Percentiles rank a stretch among this genome's conserved stretches.
Evolutionary conservation across 2,329 filamentous ascomycete species (phyloP).

Genomic region (Celoporthe dispersa): DNA sequence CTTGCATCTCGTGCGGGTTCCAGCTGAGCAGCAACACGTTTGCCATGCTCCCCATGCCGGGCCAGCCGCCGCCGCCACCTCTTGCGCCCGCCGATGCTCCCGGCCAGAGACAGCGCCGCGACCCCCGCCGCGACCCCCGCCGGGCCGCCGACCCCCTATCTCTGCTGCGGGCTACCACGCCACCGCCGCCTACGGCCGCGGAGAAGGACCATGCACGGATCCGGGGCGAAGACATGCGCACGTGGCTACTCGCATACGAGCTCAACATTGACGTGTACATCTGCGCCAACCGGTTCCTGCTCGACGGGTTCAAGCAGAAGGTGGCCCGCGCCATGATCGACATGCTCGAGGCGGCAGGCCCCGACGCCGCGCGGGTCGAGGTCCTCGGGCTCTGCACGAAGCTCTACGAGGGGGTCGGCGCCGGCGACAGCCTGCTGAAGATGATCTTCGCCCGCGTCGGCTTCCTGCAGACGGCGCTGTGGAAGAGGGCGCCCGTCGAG

Average conservation of each 20-base stretch:
- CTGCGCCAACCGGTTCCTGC: constrained; percentile 52
- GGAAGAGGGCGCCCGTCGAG: constrained; percentile 45
- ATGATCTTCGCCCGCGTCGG: constrained; percentile 55
- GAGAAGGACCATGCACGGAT: constrained; percentile 41
- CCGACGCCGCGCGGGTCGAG: constrained; percentile 48
- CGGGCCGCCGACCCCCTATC: constrained; percentile 24
- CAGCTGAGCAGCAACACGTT: constrained; percentile 31
- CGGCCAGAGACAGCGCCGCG: constrained; percentile 13
- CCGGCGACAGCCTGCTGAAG: constrained; percentile 48
- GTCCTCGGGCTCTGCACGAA: constrained; percentile 49
- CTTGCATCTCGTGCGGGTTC: constrained; percentile 47
- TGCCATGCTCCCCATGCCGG: constrained; percentile 31
- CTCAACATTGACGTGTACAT: constrained; percentile 55
- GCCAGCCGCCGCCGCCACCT: constrained; percentile 31
- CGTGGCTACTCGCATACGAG: constrained; percentile 52
- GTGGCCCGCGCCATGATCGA: constrained; percentile 50
- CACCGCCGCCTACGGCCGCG: constrained; percentile 28
- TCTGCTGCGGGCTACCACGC: constrained; percentile 23
- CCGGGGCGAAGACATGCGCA: constrained; percentile 49
- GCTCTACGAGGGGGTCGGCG: constrained; percentile 48
- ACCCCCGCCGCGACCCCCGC: constrained; percentile 24
- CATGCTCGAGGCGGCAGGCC: constrained; percentile 49
- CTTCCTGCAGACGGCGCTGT: constrained; percentile 51
- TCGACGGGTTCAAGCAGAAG: constrained; percentile 49
- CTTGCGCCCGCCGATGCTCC: constrained; percentile 25